These are phyloP conservation scores for Ceratobasidium papillatum DNA, from an alignment of 1,284 basidiomycete species.

Conservation along the genomic window DNA sequence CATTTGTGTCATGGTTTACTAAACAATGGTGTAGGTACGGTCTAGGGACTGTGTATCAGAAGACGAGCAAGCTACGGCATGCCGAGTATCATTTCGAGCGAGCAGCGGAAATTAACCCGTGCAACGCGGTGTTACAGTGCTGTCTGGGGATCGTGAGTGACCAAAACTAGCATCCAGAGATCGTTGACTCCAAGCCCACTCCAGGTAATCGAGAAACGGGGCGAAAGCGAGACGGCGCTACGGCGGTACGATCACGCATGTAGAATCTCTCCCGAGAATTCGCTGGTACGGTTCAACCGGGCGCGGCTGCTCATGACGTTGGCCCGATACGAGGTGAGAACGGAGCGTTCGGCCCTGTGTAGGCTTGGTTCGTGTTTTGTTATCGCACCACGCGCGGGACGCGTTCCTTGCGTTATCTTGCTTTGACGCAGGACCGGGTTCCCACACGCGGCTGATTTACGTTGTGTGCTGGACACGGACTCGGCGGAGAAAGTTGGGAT, in stretches of 20 bases:
- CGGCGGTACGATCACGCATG: constrained; percentile 81
- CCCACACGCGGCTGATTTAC: constrained; percentile 44
- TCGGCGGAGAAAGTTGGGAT: neutral
- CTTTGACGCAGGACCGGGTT: constrained; percentile 9
- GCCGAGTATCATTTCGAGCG: constrained; percentile 95
- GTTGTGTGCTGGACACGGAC: constrained; percentile 47
- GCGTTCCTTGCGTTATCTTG: neutral
- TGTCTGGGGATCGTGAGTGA: constrained; percentile 87
- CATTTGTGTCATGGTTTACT: constrained; percentile 37
- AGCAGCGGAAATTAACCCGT: constrained; percentile 88
- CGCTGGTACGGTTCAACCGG: constrained; percentile 88
- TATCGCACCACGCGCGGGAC: neutral
- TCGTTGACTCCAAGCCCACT: constrained; percentile 39
- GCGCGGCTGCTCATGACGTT: constrained; percentile 87
- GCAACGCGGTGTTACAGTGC: constrained; percentile 88
- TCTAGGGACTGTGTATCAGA: constrained; percentile 91
- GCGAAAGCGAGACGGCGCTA: constrained; percentile 76
- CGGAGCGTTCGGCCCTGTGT: constrained; percentile 1
- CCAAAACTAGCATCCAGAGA: constrained; percentile 41
- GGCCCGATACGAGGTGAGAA: constrained; percentile 80
- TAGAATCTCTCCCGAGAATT: constrained; percentile 78
- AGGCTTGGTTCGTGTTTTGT: neutral
- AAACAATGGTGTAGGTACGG: constrained; percentile 78
- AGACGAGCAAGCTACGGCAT: constrained; percentile 86
- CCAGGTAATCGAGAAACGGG: constrained; percentile 84